A percentile compares a stretch with the other conserved stretches of the same genome.
phyloP scores from a whole-genome alignment of 306 rosid genomes.

The Spatholobus suberectus region DNA sequence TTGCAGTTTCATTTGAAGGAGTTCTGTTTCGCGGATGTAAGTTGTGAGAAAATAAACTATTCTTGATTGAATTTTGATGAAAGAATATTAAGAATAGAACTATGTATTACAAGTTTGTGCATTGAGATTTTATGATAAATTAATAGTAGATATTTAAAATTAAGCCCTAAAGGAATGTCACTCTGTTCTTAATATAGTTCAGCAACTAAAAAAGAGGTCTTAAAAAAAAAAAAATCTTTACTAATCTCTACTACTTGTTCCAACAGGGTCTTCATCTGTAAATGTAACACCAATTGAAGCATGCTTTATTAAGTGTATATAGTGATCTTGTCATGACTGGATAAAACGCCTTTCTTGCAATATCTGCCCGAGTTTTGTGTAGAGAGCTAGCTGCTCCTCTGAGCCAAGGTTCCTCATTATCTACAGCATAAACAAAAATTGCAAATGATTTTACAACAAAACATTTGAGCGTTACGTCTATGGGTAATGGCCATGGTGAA shows the following conservation, averaged over 20 bases:
- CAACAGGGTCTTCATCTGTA: background rate
- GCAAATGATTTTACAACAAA: background rate
- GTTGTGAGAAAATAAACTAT: constrained; percentile 30
- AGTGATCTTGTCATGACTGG: constrained; percentile 35
- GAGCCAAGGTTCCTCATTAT: constrained; percentile 74
- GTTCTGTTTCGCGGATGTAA: constrained; percentile 45
- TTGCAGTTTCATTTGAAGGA: constrained; percentile 29
- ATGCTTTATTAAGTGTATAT: constrained; percentile 40
- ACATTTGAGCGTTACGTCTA: background rate
- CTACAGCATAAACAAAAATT: constrained; percentile 49
- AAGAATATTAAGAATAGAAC: constrained; percentile 16
- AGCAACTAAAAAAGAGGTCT: background rate
- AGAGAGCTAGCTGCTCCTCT: constrained; percentile 84
- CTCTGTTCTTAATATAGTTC: constrained; percentile 3
- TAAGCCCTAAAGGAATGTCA: constrained; percentile 29
- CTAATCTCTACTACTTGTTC: constrained; percentile 32
- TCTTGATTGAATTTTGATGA: constrained; percentile 39
- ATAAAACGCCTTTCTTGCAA: constrained; percentile 60
- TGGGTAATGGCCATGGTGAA: background rate
- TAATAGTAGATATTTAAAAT: constrained; percentile 19
- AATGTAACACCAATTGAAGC: constrained; percentile 27
- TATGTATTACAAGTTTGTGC: background rate
- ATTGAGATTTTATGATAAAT: background rate
- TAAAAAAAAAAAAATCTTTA: background rate
- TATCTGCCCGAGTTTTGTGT: constrained; percentile 64